Percentiles rank a stretch among this genome's conserved stretches.
Conservation (phyloP, 2,329 filamentous ascomycete genomes). For the Claviceps cyperi region DNA sequence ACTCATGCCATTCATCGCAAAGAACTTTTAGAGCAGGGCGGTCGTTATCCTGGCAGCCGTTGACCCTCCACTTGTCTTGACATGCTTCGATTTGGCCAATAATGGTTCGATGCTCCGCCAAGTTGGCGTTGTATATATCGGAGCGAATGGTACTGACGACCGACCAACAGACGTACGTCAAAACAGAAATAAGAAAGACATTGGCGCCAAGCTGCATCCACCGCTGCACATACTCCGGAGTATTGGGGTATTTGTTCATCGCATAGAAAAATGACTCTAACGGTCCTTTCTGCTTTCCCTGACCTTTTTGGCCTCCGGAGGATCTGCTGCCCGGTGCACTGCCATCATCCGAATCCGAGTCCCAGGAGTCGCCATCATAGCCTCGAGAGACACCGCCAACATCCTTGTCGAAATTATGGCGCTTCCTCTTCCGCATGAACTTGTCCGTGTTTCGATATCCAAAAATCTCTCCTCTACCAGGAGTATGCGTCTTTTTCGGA, state of each 20-base stretch:
- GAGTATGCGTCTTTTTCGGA: slow-evolving; percentile 24
- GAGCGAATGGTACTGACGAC: slow-evolving; percentile 55
- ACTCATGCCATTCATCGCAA: slow-evolving; percentile 72
- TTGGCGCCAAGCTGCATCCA: slow-evolving; percentile 52
- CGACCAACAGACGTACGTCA: slow-evolving; percentile 53
- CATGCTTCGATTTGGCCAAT: slow-evolving; percentile 62
- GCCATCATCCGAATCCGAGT: slow-evolving; percentile 33
- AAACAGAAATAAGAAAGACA: slow-evolving; percentile 38
- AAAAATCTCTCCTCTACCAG: slow-evolving; percentile 53
- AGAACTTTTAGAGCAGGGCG: slow-evolving; percentile 58
- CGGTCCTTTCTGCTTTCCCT: slow-evolving; percentile 11
- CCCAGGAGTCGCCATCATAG: slow-evolving; percentile 29
- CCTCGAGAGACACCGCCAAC: slow-evolving; percentile 33
- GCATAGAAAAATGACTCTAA: slow-evolving; percentile 33
- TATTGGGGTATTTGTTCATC: slow-evolving; percentile 42
- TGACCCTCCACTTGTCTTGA: slow-evolving; percentile 56
- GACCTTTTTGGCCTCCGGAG: slow-evolving; percentile 13
- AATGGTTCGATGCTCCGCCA: slow-evolving; percentile 53
- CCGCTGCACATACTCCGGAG: slow-evolving; percentile 42
- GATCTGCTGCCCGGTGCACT: slow-evolving; percentile 10
- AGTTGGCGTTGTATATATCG: slow-evolving; percentile 61
- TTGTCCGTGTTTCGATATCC: slow-evolving; percentile 24
- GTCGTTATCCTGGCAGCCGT: slow-evolving; percentile 52
- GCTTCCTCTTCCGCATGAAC: slow-evolving; percentile 37
- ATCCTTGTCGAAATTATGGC: slow-evolving; percentile 35